phyloP scores from a whole-genome alignment of 2,329 filamentous ascomycete species.

The Diaporthe sp. region DNA sequence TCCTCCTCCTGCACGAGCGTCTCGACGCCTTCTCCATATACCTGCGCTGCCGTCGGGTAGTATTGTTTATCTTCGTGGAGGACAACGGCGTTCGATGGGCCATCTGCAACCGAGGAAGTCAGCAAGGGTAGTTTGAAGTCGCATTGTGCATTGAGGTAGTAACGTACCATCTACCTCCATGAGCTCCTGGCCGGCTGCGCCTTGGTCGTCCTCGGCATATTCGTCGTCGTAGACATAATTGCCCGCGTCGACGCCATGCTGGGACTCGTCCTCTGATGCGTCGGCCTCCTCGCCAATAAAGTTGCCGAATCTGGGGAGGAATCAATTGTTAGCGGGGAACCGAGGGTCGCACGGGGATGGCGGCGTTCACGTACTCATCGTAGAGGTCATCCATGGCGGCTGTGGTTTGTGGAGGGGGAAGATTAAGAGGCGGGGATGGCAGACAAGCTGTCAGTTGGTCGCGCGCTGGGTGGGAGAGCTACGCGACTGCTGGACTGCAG shows the following conservation, averaged over 20 bases:
- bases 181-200: slow-evolving; percentile 78
- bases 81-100: slow-evolving; percentile 95
- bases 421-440: background rate
- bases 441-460: slow-evolving; percentile 17
- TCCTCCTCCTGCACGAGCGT: slow-evolving; percentile 97
- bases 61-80: slow-evolving; percentile 99
- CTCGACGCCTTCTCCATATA: slow-evolving; percentile 95
- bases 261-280: slow-evolving; percentile 88
- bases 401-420: slow-evolving; percentile 13
- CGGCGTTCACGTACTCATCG: slow-evolving; percentile 75
- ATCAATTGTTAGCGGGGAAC: slow-evolving; percentile 36
- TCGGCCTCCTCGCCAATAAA: slow-evolving; percentile 92
- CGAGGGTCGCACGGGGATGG: background rate
- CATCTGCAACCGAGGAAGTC: slow-evolving; percentile 61
- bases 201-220: slow-evolving; percentile 70
- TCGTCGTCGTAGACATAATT: slow-evolving; percentile 88
- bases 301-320: slow-evolving; percentile 83
- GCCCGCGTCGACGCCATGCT: slow-evolving; percentile 77
- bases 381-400: slow-evolving; percentile 87
- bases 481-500: slow-evolving; percentile 19
- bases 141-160: background rate
- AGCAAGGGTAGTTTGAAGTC: slow-evolving; percentile 10
- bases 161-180: slow-evolving; percentile 89
- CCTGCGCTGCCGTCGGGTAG: slow-evolving; percentile 96
- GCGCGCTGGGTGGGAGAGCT: slow-evolving; percentile 14